Evolutionary conservation across 345 rosid genomes (phyloP).

Genomic region (Hibiscus mutabilis): DNA sequence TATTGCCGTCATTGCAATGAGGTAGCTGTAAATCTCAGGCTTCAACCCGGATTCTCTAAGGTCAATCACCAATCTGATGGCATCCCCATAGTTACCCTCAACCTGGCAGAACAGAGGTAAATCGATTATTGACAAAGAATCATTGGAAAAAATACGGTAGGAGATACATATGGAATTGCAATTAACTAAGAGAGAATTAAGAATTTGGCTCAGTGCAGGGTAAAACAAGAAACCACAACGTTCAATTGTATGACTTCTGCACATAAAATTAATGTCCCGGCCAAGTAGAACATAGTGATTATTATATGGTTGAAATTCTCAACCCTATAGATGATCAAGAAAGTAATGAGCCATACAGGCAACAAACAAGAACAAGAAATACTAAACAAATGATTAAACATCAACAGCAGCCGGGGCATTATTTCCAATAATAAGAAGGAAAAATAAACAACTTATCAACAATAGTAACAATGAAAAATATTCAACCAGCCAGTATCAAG

Average conservation of each 20-base stretch:
- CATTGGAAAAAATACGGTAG: neutral
- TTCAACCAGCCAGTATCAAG: neutral
- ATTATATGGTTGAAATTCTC: neutral
- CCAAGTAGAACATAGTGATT: neutral
- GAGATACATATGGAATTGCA: neutral
- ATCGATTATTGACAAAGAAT: constrained; percentile 5
- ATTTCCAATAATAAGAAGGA: neutral
- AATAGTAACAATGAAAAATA: neutral
- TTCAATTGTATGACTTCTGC: neutral
- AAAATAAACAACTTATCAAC: neutral
- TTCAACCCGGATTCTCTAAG: constrained; percentile 65
- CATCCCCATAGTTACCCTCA: constrained; percentile 73
- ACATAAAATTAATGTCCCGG: neutral
- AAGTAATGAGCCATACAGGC: neutral
- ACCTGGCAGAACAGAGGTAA: constrained; percentile 32
- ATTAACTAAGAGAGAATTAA: neutral
- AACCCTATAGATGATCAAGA: neutral
- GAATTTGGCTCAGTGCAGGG: neutral
- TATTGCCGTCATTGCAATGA: constrained; percentile 86
- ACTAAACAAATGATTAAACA: neutral
- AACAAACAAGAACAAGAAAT: neutral
- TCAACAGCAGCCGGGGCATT: neutral
- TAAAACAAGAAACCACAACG: neutral
- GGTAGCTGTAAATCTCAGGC: constrained; percentile 80
- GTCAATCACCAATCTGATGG: constrained; percentile 54